phyloP scores from a whole-genome alignment of 169 alveolate species.

The Plasmodium chabaudi region DNA sequence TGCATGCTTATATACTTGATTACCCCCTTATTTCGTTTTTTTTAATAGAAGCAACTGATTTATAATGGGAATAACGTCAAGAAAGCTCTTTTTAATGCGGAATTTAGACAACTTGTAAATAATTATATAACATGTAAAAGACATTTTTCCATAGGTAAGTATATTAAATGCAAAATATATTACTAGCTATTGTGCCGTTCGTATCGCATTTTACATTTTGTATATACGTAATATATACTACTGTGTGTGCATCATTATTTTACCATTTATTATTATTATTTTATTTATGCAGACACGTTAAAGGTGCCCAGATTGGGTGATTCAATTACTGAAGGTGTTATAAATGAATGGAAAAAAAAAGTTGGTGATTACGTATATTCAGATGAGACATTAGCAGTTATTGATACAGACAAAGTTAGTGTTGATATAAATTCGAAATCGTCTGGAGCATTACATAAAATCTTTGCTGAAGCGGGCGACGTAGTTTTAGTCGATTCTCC shows the following conservation, averaged over 20 bases:
- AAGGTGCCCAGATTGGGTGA: slow-evolving; percentile 90
- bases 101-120: slow-evolving; percentile 9
- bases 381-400: slow-evolving; percentile 94
- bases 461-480: slow-evolving; percentile 87
- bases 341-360: slow-evolving; percentile 86
- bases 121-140: slow-evolving; percentile 22
- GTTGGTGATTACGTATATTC: slow-evolving; percentile 92
- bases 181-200: not conserved
- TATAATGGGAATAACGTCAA: slow-evolving; percentile 29
- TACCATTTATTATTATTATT: not conserved
- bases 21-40: slow-evolving; percentile 7
- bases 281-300: slow-evolving; percentile 64
- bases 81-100: slow-evolving; percentile 25
- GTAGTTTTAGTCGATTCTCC: slow-evolving; percentile 91
- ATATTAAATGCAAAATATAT: slow-evolving; percentile 1
- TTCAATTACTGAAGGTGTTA: slow-evolving; percentile 91
- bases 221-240: no score
- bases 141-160: slow-evolving; percentile 67
- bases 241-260: not conserved
- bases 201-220: no score
- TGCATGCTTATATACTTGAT: not conserved
- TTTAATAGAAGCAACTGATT: slow-evolving; percentile 42
- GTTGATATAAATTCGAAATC: slow-evolving; percentile 93
- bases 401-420: slow-evolving; percentile 96
- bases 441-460: slow-evolving; percentile 63